Base-by-base conservation (phyloP, 176 grass and related monocot species). In the Chrysopogon serrulatus region DNA sequence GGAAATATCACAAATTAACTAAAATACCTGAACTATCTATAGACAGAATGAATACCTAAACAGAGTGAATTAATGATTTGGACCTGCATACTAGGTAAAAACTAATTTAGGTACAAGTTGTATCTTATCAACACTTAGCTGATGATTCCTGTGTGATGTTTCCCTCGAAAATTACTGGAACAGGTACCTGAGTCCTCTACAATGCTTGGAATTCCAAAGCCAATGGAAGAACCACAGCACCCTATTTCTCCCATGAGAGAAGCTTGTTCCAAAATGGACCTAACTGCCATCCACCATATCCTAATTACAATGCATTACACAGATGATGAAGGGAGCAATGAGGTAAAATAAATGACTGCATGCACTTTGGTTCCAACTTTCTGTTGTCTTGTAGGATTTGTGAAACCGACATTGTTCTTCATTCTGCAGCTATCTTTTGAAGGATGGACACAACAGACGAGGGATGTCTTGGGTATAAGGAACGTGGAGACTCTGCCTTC, bases 361-460 rank as follows among this genome's bases (percentile, higher is more conserved):
- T 35, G n/a, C n/a, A n/a, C n/a, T 76, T 31, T 45, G 11, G 62
- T 65, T 84, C 56, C 21, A 85, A 9, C 53, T 42, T 40, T 77
- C 27, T 31, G 62, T 77, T 54, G n/a, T n/a, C n/a, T n/a, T 43
- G 34, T 32, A 44, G 67, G 48, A 64, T 28, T 8, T 34, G 14
- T 76, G 43, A 70, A 18, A 68, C 33, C 12, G 0, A 42, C 61
- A n/a, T 49, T 24, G 26, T 32, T 77, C 33, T 82, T 49, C 66
- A 76, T n/a, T 19, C 41, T 80, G 85, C 86, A 97, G 95, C 49
- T 97, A 48, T 97, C 95, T 41, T 97, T 97, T 84, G 92, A 97
- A 82, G 95, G 94, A 87, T 97, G 95, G 95, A 97, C 95, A 70
- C 95, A 97, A 17, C 92, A 97, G 76, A 97, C 94, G 95, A 94